Evolutionary conservation across 352 stramenopile species (phyloP).

Genomic region (Achlya hypogyna): DNA sequence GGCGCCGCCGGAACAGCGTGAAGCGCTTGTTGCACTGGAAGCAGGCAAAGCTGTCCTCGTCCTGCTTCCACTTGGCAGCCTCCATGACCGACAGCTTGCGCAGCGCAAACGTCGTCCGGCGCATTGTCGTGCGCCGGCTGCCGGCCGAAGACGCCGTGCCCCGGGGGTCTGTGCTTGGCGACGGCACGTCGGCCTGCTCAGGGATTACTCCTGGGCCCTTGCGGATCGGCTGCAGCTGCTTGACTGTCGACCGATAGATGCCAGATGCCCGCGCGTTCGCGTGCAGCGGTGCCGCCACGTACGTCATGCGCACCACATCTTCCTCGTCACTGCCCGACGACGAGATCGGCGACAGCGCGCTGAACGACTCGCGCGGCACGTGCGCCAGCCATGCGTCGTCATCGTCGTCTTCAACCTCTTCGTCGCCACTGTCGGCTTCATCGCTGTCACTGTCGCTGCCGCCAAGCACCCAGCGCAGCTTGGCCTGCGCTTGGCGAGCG

Average conservation of each 20-base stretch:
- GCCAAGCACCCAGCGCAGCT: too few relatives aligned
- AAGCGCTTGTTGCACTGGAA: constrained; percentile 86
- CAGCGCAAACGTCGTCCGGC: constrained; percentile 62
- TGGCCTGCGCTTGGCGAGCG: too few relatives aligned
- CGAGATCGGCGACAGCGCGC: background rate
- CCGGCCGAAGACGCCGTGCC: background rate
- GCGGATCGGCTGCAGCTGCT: background rate
- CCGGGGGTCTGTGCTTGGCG: background rate
- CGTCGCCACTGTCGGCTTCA: background rate
- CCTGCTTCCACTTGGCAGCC: constrained; percentile 73
- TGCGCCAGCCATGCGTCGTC: background rate
- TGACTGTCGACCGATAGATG: background rate
- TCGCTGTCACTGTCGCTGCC: background rate
- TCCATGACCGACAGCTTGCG: constrained; percentile 68
- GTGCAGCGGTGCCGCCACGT: background rate
- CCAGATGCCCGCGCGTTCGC: background rate
- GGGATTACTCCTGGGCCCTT: background rate
- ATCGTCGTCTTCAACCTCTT: background rate
- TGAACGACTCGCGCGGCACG: background rate
- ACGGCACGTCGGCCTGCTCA: background rate
- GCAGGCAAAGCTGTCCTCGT: constrained; percentile 79
- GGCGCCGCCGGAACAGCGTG: constrained; percentile 79
- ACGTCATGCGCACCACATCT: background rate
- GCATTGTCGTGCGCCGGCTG: constrained; percentile 17
- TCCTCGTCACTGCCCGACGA: background rate